phyloP scores from a whole-genome alignment of 148 eudicot species.

The Arctostaphylos glauca region DNA sequence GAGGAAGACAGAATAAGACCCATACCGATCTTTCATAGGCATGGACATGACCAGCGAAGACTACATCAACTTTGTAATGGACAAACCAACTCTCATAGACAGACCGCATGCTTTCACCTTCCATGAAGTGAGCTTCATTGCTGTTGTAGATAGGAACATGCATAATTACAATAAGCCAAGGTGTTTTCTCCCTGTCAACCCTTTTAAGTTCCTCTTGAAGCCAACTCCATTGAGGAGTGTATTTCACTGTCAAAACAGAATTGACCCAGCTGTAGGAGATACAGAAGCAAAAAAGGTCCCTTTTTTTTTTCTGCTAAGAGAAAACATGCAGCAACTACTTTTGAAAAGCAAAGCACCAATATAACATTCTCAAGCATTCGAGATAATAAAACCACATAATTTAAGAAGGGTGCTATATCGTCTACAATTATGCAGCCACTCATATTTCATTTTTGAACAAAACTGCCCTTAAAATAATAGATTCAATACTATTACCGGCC shows the following conservation, averaged over 20 bases:
- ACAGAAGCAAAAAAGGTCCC: neutral
- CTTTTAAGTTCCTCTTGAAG: conserved; percentile 52
- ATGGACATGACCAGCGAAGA: conserved; percentile 94
- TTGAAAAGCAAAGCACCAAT: neutral
- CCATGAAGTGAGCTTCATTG: conserved; percentile 84
- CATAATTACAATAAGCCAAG: conserved; percentile 94
- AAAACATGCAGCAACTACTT: neutral
- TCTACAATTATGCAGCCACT: neutral
- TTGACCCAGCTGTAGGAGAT: conserved; percentile 2
- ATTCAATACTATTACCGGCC: neutral
- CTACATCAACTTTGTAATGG: conserved; percentile 66
- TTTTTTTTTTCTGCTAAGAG: neutral
- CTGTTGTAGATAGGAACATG: conserved; percentile 89
- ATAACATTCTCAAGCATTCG: neutral
- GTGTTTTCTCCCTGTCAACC: conserved; percentile 87
- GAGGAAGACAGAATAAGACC: conserved; percentile 10
- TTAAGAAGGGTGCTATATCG: neutral
- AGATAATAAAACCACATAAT: neutral
- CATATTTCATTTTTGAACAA: neutral
- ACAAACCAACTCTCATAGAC: conserved; percentile 83
- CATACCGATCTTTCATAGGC: conserved; percentile 96
- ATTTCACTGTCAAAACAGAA: conserved; percentile 57
- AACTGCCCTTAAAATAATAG: neutral
- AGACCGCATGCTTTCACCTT: conserved; percentile 86
- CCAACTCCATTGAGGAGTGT: conserved; percentile 87